A percentile compares a stretch with the other conserved stretches of the same genome.
These are phyloP conservation scores for Cryphonectria japonica DNA, from an alignment of 2,329 filamentous ascomycete species.

Conservation along the genomic window DNA sequence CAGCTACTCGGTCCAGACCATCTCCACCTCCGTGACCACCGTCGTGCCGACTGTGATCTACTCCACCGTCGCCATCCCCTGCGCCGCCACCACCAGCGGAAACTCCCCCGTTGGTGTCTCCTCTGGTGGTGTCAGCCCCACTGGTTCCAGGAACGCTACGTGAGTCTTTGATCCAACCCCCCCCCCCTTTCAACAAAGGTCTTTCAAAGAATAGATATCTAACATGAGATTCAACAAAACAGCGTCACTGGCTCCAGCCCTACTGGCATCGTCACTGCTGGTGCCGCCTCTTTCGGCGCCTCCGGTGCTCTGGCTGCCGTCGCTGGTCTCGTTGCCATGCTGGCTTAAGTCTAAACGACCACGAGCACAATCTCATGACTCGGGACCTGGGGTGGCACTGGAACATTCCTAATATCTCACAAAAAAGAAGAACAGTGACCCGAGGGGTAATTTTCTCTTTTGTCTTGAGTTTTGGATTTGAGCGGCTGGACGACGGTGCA, in stretches of 20 bases:
- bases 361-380: slow-evolving; percentile 42
- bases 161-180: slow-evolving; percentile 32
- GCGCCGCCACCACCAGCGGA: slow-evolving; percentile 40
- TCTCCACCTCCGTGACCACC: slow-evolving; percentile 61
- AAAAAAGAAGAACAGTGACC: background rate
- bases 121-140: slow-evolving; percentile 24
- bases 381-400: slow-evolving; percentile 33
- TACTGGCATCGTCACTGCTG: slow-evolving; percentile 50
- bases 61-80: slow-evolving; percentile 49
- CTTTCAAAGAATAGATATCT: slow-evolving; percentile 16
- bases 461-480: background rate
- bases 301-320: slow-evolving; percentile 58
- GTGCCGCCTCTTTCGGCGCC: slow-evolving; percentile 57
- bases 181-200: no score
- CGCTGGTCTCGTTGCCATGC: slow-evolving; percentile 57
- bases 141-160: slow-evolving; percentile 38
- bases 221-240: slow-evolving; percentile 27
- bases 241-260: slow-evolving; percentile 40
- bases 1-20: slow-evolving; percentile 51
- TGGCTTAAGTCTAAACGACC: slow-evolving; percentile 52
- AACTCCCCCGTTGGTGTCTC: slow-evolving; percentile 30
- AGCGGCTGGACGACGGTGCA: slow-evolving; percentile 18
- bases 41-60: slow-evolving; percentile 59
- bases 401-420: slow-evolving; percentile 9
- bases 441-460: background rate